phyloP scores from a whole-genome alignment of 495 filamentous ascomycete genomes.

The Collariella sp. region DNA sequence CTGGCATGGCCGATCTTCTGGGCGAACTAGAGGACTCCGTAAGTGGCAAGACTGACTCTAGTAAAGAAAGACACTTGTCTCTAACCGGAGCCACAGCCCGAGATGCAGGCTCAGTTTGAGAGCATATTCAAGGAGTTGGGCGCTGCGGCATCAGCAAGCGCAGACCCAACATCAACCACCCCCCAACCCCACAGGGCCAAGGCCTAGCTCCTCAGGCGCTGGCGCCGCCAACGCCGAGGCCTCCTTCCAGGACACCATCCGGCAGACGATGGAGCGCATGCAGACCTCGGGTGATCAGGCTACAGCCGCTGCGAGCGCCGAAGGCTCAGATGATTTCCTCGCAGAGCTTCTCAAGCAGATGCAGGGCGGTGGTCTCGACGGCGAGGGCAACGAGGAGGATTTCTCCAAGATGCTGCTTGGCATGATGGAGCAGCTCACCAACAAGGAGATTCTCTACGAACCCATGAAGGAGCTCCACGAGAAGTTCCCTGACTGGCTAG shows the following conservation, averaged over 20 bases:
- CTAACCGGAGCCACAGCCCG: conserved; percentile 40
- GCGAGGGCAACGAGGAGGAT: conserved; percentile 68
- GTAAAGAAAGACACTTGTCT: not conserved
- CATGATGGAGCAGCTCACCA: conserved; percentile 98
- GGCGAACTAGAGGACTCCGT: conserved; percentile 57
- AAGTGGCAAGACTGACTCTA: conserved; percentile 8
- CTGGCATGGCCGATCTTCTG: conserved; percentile 78
- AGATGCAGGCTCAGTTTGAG: conserved; percentile 81
- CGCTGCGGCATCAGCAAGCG: conserved; percentile 34
- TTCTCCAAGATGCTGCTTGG: conserved; percentile 86
- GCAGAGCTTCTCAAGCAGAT: conserved; percentile 80
- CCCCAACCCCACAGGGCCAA: conserved; percentile 16
- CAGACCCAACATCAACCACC: conserved; percentile 16
- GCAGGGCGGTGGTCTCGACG: conserved; percentile 48
- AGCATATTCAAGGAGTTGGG: conserved; percentile 72
- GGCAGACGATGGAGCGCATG: conserved; percentile 89
- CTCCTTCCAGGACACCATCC: conserved; percentile 84
- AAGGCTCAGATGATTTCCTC: conserved; percentile 67
- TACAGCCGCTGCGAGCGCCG: conserved; percentile 63
- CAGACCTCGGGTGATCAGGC: conserved; percentile 75
- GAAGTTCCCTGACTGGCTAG: conserved; percentile 85
- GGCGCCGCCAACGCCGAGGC: conserved; percentile 37
- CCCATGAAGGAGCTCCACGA: conserved; percentile 94
- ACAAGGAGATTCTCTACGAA: conserved; percentile 96
- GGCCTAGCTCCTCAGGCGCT: conserved; percentile 1